Evolutionary conservation across 805 yeast species (phyloP).

Genomic region (Sugiyamaella americana): DNA sequence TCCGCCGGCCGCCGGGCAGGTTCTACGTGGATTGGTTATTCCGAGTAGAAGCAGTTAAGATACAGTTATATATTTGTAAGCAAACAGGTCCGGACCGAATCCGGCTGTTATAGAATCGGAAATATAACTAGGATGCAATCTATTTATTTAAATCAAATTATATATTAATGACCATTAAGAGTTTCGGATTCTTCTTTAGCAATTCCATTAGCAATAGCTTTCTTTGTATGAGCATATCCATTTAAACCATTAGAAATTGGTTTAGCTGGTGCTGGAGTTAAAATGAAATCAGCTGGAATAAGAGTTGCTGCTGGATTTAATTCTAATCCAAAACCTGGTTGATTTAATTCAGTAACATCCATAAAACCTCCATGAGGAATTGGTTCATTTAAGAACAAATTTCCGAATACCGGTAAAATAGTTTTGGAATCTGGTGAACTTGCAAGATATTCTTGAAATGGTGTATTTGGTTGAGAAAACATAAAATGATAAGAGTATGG

Average conservation of each 20-base stretch:
- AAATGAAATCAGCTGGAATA: constrained; percentile 36
- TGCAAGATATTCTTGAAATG: constrained; percentile 48
- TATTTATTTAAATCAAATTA: no score
- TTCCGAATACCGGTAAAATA: constrained; percentile 44
- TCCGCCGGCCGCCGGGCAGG: no score
- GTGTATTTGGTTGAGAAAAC: constrained; percentile 44
- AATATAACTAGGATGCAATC: no score
- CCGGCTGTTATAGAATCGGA: no score
- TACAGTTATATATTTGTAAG: no score
- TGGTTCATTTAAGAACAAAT: constrained; percentile 42
- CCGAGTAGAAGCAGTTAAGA: no score
- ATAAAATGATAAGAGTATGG: constrained; percentile 48
- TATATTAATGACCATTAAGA: no score
- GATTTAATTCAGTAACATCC: constrained; percentile 37
- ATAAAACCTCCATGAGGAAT: constrained; percentile 42
- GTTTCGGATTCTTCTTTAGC: no score
- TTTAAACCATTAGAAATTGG: neutral
- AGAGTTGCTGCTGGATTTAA: constrained; percentile 40
- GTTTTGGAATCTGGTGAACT: constrained; percentile 44
- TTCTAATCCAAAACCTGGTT: constrained; percentile 47
- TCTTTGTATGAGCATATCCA: neutral
- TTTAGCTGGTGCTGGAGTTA: constrained; percentile 38
- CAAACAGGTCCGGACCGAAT: no score
- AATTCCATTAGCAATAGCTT: neutral
- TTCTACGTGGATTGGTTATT: no score